phyloP scores from a whole-genome alignment of 768 basidiomycete species.

The Podaxis sp. region DNA sequence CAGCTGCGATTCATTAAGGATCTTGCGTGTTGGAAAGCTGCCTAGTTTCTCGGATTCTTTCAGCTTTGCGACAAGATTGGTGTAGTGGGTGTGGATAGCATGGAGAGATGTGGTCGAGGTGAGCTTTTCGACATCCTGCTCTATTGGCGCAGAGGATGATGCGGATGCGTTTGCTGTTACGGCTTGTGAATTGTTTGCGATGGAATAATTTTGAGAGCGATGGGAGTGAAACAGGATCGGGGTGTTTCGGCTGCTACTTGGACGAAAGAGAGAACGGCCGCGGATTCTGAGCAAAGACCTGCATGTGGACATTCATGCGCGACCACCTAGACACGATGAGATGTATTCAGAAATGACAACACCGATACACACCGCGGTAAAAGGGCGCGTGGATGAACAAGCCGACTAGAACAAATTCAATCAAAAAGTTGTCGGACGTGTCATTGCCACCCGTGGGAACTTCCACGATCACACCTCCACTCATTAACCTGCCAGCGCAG shows the following conservation, averaged over 20 bases:
- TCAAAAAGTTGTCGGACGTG: constrained; percentile 28
- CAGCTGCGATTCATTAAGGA: constrained; percentile 30
- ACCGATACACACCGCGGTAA: constrained; percentile 15
- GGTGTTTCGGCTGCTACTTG: constrained; percentile 4
- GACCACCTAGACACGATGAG: constrained; percentile 17
- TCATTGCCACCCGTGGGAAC: constrained; percentile 34
- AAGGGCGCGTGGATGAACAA: constrained; percentile 4
- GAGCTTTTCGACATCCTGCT: constrained; percentile 22
- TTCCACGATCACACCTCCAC: constrained; percentile 32
- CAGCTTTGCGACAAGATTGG: constrained; percentile 29
- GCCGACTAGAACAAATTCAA: constrained; percentile 19
- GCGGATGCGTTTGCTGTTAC: constrained; percentile 10
- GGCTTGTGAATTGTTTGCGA: background rate
- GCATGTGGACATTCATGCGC: constrained; percentile 68
- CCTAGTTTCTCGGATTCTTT: constrained; percentile 19
- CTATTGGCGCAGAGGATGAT: constrained; percentile 19
- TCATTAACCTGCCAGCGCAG: constrained; percentile 8
- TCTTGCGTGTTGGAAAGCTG: constrained; percentile 1
- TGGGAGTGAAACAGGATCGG: constrained; percentile 1
- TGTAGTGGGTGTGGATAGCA: constrained; percentile 38
- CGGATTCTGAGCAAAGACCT: constrained; percentile 39
- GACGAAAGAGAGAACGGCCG: constrained; percentile 24
- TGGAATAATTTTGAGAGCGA: constrained; percentile 18
- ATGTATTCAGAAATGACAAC: constrained; percentile 21
- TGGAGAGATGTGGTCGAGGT: constrained; percentile 23